Base-by-base conservation (phyloP, 345 rosid genomes). In the Eutrema heterophyllum region DNA sequence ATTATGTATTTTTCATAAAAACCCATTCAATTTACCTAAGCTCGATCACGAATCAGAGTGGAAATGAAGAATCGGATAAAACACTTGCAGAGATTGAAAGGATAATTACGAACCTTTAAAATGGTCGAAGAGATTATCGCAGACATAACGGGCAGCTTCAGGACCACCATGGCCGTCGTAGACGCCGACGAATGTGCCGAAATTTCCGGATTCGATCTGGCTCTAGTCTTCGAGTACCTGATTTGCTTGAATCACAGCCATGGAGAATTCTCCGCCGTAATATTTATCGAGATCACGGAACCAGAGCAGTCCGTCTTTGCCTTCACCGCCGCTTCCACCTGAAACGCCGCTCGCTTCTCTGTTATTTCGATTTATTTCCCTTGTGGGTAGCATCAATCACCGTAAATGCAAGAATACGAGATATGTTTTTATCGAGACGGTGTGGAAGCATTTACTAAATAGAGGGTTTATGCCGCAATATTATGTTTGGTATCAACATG, bases 151-250 rank as follows among this genome's bases (percentile, higher is more conserved):
- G n/a, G 98, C 85, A 15, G 97, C 92, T 7, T 89, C 88, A 9
- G 95, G 95, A 29, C 96, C 97, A 18, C 97, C 97, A 67, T 94
- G 98, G 13, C 97, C 98, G 58, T 94, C 97, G 60, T 91, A 94
- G 44, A 94, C 87, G 13, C 96, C 97, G 18, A 94, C 89, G 66
- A 94, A 91, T 30, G 98, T 94, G 15, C 98, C 98, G 32, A 89
- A 88, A 35, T 81, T 84, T 2, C 98, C 98, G 35, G 93, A 91
- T 79, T 94, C 98, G 78, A 94, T 79, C 86, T 88, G 96, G 85
- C 91, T 78, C 77, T 89, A 96, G 65, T 94, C 97, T 64, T 94
- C 97, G 2, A 91, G 85, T 9, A 88, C 91, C 72, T 83, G 93
- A 68, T 91, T 94, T 15, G 95, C 98, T 78, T 94, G 97, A 21